Base-by-base conservation (phyloP, 768 basidiomycete genomes). In the Trametes cingulata region DNA sequence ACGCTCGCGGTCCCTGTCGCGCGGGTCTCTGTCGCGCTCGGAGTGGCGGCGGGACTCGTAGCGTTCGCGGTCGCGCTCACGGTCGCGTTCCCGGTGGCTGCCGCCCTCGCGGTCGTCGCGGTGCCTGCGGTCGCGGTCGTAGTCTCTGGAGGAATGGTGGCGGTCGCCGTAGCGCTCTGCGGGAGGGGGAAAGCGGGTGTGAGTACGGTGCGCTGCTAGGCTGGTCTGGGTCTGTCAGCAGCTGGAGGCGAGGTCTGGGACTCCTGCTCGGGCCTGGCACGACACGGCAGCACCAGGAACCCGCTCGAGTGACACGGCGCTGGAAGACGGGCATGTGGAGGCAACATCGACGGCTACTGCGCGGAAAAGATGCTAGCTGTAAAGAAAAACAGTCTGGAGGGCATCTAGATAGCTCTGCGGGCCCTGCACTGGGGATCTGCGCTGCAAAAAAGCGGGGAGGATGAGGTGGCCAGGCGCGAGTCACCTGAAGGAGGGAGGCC, bases 391-490 rank as follows among this genome's bases (percentile, higher is more conserved):
- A 6, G 33, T 19, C n/a, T 15, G 14, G 3, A 19, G 19, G 27
- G 42, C 0, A 29, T 10, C 53, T 9, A 14, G 51, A 49, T 17
- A 46, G 52, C 49, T 51, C 68, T 69, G 49, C 65, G 72, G 62
- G 71, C 81, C 83, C 84, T 35, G 85, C 82, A 84, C 84, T 85
- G 83, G 85, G n/a, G 82, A 80, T 79, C 80, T 75, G 52, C 43
- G 53, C 33, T 73, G 69, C 62, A 64, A 71, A 81, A 77, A 72
- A 72, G 67, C 69, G 66, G 67, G 70, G 65, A 66, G 67, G 69
- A 66, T 58, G 54, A 53, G 55, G 60, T 45, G 53, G 53, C 60
- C 48, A 63, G 53, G 62, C 65, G 62, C 54, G 60, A 59, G 46
- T 64, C 66, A 64, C 60, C 67, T 66, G 52, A 47, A 47, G 48